phyloP scores from a whole-genome alignment of 768 basidiomycete genomes.

The Russula olivacea region DNA sequence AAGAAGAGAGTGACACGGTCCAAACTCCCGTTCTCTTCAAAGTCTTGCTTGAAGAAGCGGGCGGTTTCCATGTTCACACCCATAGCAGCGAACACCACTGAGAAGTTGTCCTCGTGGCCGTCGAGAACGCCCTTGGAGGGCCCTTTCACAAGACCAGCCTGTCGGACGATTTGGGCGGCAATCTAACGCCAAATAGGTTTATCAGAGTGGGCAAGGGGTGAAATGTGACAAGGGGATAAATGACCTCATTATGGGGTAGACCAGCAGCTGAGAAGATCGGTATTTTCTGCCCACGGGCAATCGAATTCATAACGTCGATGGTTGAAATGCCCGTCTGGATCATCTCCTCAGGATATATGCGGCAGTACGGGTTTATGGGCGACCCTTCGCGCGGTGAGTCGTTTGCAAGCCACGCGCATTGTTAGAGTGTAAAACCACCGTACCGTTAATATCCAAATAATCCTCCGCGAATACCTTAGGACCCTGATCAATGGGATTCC shows the following conservation, averaged over 20 bases:
- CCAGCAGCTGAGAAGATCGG: slow-evolving; percentile 99
- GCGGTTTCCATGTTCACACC: slow-evolving; percentile 99
- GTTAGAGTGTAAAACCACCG: slow-evolving; percentile 34
- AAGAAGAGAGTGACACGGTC: slow-evolving; percentile 98
- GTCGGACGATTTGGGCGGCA: slow-evolving; percentile 99
- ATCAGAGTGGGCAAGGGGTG: slow-evolving; percentile 12
- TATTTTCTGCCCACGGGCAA: slow-evolving; percentile 99
- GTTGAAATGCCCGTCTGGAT: slow-evolving; percentile 99
- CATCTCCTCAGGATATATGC: slow-evolving; percentile 99
- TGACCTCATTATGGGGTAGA: slow-evolving; percentile 95
- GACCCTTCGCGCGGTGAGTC: slow-evolving; percentile 52
- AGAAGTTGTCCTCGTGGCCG: slow-evolving; percentile 99
- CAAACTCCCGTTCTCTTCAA: slow-evolving; percentile 96
- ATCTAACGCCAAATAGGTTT: slow-evolving; percentile 49
- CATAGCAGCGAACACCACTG: slow-evolving; percentile 99
- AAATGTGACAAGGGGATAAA: slow-evolving; percentile 26
- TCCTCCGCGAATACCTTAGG: slow-evolving; percentile 99
- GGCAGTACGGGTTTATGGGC: slow-evolving; percentile 95
- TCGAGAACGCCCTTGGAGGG: slow-evolving; percentile 97
- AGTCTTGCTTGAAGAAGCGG: slow-evolving; percentile 99
- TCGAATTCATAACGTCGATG: slow-evolving; percentile 96
- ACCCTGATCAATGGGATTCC: slow-evolving; percentile 96
- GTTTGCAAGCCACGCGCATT: background rate
- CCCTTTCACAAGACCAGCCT: slow-evolving; percentile 93
- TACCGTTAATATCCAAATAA: slow-evolving; percentile 98